These are phyloP conservation scores for Fonsecaea multimorphosa DNA, from an alignment of 2,329 filamentous ascomycete species.

Conservation along the genomic window DNA sequence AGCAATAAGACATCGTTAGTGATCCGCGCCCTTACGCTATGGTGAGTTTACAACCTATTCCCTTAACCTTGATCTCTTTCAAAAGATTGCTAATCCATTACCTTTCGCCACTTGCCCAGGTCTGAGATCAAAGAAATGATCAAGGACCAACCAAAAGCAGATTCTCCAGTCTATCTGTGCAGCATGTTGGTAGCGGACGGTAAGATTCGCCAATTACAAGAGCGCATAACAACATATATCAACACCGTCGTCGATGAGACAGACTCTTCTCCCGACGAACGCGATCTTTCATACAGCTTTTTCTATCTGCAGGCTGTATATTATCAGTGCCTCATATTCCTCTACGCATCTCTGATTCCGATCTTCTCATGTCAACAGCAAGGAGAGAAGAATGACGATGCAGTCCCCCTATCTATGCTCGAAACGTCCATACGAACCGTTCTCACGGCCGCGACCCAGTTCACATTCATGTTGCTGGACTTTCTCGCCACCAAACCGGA, in stretches of 20 bases:
- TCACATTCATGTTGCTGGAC: conserved; percentile 4
- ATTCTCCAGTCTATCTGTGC: conserved; percentile 2
- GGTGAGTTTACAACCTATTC: conserved; percentile 1
- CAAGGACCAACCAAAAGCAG: neutral
- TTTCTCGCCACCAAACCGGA: conserved; percentile 2
- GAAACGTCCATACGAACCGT: neutral
- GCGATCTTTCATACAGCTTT: conserved; percentile 2
- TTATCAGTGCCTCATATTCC: conserved; percentile 8
- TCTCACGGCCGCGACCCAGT: conserved; percentile 3
- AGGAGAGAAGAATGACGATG: conserved; percentile 1
- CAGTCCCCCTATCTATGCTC: conserved; percentile 1
- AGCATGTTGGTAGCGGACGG: neutral
- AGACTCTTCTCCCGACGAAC: conserved; percentile 4
- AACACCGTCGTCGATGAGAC: neutral
- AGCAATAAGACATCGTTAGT: conserved; percentile 4
- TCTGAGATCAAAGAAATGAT: conserved; percentile 2
- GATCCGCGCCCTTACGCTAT: conserved; percentile 5
- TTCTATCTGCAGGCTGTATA: conserved; percentile 5
- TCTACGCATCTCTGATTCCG: conserved; percentile 5
- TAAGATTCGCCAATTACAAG: conserved; percentile 5
- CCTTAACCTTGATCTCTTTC: conserved; percentile 1
- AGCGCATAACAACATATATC: conserved; percentile 5
- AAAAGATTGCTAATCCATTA: conserved; percentile 2
- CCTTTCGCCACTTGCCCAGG: neutral
- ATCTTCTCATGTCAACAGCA: neutral